Base-by-base conservation (phyloP, 2,329 filamentous ascomycete species). In the Conoideocrella luteorostrata region DNA sequence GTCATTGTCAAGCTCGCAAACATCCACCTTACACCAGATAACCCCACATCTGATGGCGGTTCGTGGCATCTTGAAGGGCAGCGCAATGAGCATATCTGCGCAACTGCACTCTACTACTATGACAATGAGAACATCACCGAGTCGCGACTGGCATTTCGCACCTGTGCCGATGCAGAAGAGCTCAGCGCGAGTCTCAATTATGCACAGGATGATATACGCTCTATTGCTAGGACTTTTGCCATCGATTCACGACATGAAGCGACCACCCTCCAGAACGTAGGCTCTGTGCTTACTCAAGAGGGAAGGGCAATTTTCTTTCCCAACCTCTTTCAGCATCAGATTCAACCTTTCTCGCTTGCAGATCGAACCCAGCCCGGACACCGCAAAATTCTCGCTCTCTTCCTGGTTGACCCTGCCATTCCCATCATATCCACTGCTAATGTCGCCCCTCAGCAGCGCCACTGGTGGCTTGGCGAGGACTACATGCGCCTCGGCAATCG, bases 1-100 rank as follows among this genome's bases (percentile, higher is more conserved):
- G 66, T 86, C 32, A 78, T 84, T 43, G 71, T 82, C 43, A 84
- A 84, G 57, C 61, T 86, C 10, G 70, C 77, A 12, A 78, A 74
- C 38, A 77, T 84, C 36, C 69, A 81, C 21, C 66, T 85, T 1
- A 77, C 71, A 0, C 80, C 80, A 0, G 73, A 77, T 15, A 70
- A 77, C 2, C 75, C 80, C 0, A 53, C 54, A 0, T 84, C 78
- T 49, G 58, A 62, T n/a, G n/a, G n/a, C 13, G 76, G 76, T 1
- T 62, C 60, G 2, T 80, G 76, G 71, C 76, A 80, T 49, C 53
- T 77, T 3, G 77, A 80, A 49, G 75, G 77, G 15, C 63, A 65
- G 48, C 50, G 69, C 7, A 84, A 85, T 51, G 81, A 86, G 57
- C 75, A 74, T 49, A 82, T 86, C 29, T 73, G 71, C 50, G 78